Conservation (phyloP, 768 basidiomycete species). For the Cyclocybe aegerita region DNA sequence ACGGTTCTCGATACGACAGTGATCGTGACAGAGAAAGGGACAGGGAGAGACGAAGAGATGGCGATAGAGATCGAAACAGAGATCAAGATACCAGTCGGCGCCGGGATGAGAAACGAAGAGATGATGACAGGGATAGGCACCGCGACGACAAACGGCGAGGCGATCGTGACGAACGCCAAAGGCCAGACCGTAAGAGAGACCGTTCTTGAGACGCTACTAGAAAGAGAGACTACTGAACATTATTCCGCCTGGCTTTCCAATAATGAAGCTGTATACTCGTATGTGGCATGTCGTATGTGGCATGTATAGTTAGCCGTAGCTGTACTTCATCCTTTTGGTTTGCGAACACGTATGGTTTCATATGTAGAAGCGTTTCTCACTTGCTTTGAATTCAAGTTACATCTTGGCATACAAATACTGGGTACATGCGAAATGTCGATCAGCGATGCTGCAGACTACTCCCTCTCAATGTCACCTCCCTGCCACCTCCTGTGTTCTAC, state of each 20-base stretch:
- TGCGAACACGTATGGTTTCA: too few species aligned
- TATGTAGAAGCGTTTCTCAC: too few species aligned
- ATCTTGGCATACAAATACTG: too few species aligned
- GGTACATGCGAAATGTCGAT: too few species aligned
- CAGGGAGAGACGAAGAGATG: slow-evolving; percentile 27
- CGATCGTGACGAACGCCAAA: not conserved
- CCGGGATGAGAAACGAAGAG: slow-evolving; percentile 17
- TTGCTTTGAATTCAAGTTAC: too few species aligned
- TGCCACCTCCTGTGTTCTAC: not conserved
- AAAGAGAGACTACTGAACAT: slow-evolving; percentile 7
- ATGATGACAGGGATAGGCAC: slow-evolving; percentile 11
- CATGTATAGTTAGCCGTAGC: too few species aligned
- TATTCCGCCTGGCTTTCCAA: too few species aligned
- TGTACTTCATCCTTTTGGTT: too few species aligned
- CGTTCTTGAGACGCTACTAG: slow-evolving; percentile 7
- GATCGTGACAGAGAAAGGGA: slow-evolving; percentile 26
- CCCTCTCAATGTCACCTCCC: not conserved
- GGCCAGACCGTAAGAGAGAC: slow-evolving; percentile 8
- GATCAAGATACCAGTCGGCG: slow-evolving; percentile 28
- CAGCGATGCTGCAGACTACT: too few species aligned
- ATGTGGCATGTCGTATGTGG: too few species aligned
- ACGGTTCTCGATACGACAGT: slow-evolving; percentile 9
- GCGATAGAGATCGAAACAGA: slow-evolving; percentile 30
- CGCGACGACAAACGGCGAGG: slow-evolving; percentile 1
- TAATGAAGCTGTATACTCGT: too few species aligned